Percentiles rank a stretch among this genome's conserved stretches.
Conservation (phyloP, 345 rosid species). For the Brassica incana region DNA sequence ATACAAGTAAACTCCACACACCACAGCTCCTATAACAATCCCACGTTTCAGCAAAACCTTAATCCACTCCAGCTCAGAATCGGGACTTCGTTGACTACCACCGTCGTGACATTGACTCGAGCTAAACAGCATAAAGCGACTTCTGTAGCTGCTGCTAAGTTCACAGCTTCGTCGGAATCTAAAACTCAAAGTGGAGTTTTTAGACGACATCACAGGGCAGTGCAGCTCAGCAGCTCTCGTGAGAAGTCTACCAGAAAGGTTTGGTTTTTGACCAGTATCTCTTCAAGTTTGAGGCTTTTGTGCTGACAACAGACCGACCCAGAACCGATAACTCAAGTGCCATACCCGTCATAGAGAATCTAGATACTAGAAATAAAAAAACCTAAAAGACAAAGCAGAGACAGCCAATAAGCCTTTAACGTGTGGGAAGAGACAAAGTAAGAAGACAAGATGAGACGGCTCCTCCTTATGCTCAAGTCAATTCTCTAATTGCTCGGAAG, state of each 20-base stretch:
- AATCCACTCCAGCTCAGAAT: constrained; percentile 40
- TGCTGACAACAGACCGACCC: constrained; percentile 45
- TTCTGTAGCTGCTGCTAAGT: constrained; percentile 27
- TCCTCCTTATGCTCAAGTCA: constrained; percentile 21
- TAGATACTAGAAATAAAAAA: constrained; percentile 1
- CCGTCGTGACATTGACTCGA: constrained; percentile 32
- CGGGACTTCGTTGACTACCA: constrained; percentile 16
- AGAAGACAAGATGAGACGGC: constrained; percentile 27
- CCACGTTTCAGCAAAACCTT: constrained; percentile 54
- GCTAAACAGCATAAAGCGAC: constrained; percentile 29
- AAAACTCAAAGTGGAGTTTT: constrained; percentile 28
- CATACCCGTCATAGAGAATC: constrained; percentile 41
- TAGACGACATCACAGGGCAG: constrained; percentile 32
- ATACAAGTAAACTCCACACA: constrained; percentile 57
- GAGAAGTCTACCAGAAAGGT: constrained; percentile 36
- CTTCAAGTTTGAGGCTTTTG: constrained; percentile 34
- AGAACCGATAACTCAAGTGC: constrained; percentile 52
- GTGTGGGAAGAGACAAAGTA: constrained; percentile 27
- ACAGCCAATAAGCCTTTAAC: neutral
- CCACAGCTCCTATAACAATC: constrained; percentile 59
- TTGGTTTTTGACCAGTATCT: constrained; percentile 40
- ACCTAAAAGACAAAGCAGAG: constrained; percentile 1
- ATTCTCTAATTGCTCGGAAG: constrained; percentile 15
- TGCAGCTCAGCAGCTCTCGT: constrained; percentile 29
- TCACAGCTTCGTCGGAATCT: constrained; percentile 15